Conservation (phyloP, 1,284 basidiomycete species). For the Trametes polyzona region DNA sequence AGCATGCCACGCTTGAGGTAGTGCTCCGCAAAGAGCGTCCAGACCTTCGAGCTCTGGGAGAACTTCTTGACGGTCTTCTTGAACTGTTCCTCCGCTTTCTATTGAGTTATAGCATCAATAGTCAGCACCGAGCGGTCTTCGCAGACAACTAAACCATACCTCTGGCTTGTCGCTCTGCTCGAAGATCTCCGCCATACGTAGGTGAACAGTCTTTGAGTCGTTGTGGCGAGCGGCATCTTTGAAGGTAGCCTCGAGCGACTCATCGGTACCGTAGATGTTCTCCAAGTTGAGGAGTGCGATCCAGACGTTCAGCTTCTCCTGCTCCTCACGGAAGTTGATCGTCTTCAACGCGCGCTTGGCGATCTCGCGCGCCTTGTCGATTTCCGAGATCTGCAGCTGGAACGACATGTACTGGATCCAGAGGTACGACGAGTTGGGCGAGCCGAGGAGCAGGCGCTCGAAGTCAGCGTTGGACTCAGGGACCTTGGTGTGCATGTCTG, state of each 20-base stretch:
- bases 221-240: constrained; percentile 91
- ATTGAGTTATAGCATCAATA: not conserved
- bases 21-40: constrained; percentile 88
- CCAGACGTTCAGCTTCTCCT: constrained; percentile 98
- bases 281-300: constrained; percentile 96
- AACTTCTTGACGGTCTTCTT: constrained; percentile 92
- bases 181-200: constrained; percentile 85
- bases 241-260: constrained; percentile 80
- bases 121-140: not conserved
- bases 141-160: constrained; percentile 47
- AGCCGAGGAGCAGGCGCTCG: constrained; percentile 92
- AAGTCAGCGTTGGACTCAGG: constrained; percentile 95
- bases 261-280: constrained; percentile 89
- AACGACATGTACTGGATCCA: constrained; percentile 99
- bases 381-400: constrained; percentile 93
- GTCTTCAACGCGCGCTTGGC: constrained; percentile 84
- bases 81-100: constrained; percentile 89
- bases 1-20: constrained; percentile 73
- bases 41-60: constrained; percentile 87
- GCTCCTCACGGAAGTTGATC: constrained; percentile 96
- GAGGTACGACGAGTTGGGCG: constrained; percentile 95
- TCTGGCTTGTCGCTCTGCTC: constrained; percentile 83
- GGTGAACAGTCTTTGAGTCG: constrained; percentile 89
- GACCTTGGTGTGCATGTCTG: constrained; percentile 80
- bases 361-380: constrained; percentile 91